Percentiles rank a stretch among this genome's conserved stretches.
Conservation (phyloP, 768 basidiomycete genomes). For the Sporobolomyces roseus region DNA sequence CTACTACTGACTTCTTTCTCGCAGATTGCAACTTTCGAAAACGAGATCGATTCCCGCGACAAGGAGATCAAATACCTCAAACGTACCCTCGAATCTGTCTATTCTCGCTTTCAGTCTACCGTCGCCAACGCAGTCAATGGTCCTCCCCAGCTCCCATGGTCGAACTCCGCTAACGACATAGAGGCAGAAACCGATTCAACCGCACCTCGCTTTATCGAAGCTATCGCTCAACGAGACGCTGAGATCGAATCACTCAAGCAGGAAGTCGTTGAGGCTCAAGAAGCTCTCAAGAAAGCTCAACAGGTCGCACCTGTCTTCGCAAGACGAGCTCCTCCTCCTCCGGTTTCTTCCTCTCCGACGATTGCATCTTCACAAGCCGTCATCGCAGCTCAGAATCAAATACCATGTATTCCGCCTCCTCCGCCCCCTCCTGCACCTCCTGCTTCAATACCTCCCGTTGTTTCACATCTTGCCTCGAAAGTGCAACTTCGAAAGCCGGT, state of each 20-base stretch:
- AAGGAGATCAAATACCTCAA: constrained; percentile 75
- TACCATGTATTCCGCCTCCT: no score
- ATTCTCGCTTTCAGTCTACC: constrained; percentile 62
- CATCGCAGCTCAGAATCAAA: no score
- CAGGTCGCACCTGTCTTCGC: constrained; percentile 54
- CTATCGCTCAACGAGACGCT: constrained; percentile 64
- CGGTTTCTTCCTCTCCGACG: background rate
- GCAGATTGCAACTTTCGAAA: constrained; percentile 60
- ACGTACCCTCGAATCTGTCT: constrained; percentile 80
- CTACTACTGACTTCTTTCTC: background rate
- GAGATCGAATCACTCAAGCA: constrained; percentile 57
- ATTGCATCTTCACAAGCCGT: no score
- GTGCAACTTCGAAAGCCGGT: no score
- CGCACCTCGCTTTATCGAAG: constrained; percentile 67
- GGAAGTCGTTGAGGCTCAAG: constrained; percentile 44
- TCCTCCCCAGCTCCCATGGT: constrained; percentile 53
- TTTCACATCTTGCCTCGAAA: no score
- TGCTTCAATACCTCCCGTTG: no score
- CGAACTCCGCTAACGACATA: constrained; percentile 45
- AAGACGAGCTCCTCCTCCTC: constrained; percentile 51
- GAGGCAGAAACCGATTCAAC: constrained; percentile 62
- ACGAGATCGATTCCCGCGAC: constrained; percentile 56
- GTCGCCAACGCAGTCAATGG: constrained; percentile 40
- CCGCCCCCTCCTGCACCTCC: no score
- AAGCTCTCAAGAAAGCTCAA: constrained; percentile 52